Percentiles rank a stretch among this genome's conserved stretches.
Conservation (phyloP, 306 rosid genomes). For the Lathyrus aphaca region DNA sequence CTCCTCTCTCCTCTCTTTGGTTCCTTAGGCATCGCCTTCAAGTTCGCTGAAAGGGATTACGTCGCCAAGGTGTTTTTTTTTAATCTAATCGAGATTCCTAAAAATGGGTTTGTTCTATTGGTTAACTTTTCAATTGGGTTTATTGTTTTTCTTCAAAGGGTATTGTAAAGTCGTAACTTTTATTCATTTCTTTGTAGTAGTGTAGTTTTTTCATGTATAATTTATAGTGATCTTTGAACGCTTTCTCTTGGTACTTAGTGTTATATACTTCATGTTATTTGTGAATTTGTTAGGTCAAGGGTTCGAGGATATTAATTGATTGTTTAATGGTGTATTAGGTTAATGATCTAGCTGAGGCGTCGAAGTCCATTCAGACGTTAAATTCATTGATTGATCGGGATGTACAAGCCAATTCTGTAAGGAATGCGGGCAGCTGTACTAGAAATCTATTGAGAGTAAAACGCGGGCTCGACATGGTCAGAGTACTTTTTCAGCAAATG, state of each 20-base stretch:
- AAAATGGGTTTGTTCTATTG: background rate
- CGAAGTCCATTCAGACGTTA: conserved; percentile 65
- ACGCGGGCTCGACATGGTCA: conserved; percentile 94
- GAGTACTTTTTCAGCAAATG: conserved; percentile 78
- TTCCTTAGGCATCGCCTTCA: conserved; percentile 90
- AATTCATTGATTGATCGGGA: conserved; percentile 71
- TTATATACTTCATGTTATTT: conserved; percentile 7
- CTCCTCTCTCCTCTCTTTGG: conserved; percentile 86
- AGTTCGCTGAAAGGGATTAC: conserved; percentile 91
- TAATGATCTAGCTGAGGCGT: conserved; percentile 75
- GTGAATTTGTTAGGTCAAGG: conserved; percentile 1
- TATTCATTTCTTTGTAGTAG: background rate
- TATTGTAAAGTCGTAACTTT: background rate
- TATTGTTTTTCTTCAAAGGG: background rate
- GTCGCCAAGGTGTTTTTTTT: conserved; percentile 63
- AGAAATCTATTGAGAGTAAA: conserved; percentile 89
- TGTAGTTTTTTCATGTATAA: background rate
- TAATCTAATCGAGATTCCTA: background rate
- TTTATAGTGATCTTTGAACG: background rate
- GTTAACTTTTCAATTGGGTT: background rate
- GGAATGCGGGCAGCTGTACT: conserved; percentile 74
- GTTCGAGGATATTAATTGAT: conserved; percentile 12
- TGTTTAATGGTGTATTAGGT: conserved; percentile 56
- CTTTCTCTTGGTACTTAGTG: background rate
- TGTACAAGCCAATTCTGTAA: conserved; percentile 54